Conservation (phyloP, 192 early-diverging fungal genomes). For the Coemansia guatemalensis region DNA sequence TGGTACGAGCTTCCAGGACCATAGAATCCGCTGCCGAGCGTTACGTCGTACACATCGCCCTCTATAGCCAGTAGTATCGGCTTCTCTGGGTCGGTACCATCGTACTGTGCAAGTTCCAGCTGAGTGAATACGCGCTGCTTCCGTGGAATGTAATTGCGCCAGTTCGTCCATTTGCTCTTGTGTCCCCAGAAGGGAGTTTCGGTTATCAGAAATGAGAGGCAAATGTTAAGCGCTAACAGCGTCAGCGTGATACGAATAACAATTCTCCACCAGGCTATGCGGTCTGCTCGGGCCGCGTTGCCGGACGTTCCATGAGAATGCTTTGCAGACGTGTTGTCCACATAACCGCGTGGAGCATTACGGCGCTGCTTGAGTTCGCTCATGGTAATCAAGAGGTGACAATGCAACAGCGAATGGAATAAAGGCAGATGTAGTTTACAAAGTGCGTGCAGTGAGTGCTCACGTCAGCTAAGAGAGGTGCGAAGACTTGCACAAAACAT, state of each 20-base stretch:
- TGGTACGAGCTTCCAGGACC: constrained; percentile 75
- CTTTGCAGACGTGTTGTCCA: not conserved
- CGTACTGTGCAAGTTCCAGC: constrained; percentile 75
- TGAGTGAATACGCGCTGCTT: constrained; percentile 68
- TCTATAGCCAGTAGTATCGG: constrained; percentile 90
- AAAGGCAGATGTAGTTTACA: not conserved
- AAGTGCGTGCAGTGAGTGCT: not conserved
- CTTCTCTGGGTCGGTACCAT: constrained; percentile 76
- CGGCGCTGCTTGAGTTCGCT: constrained; percentile 31
- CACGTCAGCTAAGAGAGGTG: not conserved
- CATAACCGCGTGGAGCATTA: not conserved
- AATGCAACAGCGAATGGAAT: not conserved
- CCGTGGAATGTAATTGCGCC: constrained; percentile 69
- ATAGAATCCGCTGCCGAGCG: constrained; percentile 73
- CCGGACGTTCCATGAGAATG: not conserved
- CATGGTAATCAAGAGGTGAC: not conserved
- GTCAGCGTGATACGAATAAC: constrained; percentile 30
- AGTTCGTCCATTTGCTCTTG: constrained; percentile 68
- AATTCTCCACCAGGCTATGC: constrained; percentile 41
- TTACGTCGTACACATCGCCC: constrained; percentile 95
- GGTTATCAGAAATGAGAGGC: constrained; percentile 67
- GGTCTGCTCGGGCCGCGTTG: not conserved
- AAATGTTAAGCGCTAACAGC: constrained; percentile 39
- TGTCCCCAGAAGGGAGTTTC: constrained; percentile 78
- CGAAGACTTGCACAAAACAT: not conserved